phyloP scores from a whole-genome alignment of 2,329 filamentous ascomycete genomes.

The Claviceps pazoutovae region DNA sequence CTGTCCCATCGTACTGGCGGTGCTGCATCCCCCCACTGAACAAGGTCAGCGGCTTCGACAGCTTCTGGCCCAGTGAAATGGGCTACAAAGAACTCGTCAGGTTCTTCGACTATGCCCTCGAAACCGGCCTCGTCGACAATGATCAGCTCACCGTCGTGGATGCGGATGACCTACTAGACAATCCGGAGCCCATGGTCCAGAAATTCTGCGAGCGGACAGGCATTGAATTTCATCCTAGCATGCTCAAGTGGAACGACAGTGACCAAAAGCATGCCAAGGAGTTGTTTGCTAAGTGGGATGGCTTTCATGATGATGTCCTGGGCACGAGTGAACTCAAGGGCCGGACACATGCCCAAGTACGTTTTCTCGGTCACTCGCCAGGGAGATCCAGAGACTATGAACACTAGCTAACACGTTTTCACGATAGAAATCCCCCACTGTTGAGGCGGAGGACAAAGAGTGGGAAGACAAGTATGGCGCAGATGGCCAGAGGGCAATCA shows the following conservation, averaged over 20 bases:
- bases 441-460: constrained; percentile 53
- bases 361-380: constrained; percentile 9
- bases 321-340: constrained; percentile 64
- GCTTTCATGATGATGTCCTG: constrained; percentile 92
- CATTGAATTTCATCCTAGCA: constrained; percentile 58
- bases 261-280: constrained; percentile 58
- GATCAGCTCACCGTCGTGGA: constrained; percentile 73
- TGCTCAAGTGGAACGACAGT: constrained; percentile 74
- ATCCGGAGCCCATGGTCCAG: constrained; percentile 60
- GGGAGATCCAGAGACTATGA: not conserved
- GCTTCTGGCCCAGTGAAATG: constrained; percentile 78
- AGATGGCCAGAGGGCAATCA: constrained; percentile 55
- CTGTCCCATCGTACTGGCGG: constrained; percentile 87
- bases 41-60: constrained; percentile 66
- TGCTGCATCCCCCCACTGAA: constrained; percentile 84
- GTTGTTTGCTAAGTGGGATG: constrained; percentile 91
- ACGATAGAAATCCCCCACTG: constrained; percentile 43
- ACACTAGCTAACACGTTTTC: not conserved
- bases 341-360: constrained; percentile 47
- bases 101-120: constrained; percentile 72
- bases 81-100: constrained; percentile 80
- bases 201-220: constrained; percentile 73
- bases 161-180: constrained; percentile 84
- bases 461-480: constrained; percentile 65
- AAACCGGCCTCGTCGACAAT: constrained; percentile 56